phyloP scores from a whole-genome alignment of 2,329 filamentous ascomycete genomes.

The Alternaria metachromatica region DNA sequence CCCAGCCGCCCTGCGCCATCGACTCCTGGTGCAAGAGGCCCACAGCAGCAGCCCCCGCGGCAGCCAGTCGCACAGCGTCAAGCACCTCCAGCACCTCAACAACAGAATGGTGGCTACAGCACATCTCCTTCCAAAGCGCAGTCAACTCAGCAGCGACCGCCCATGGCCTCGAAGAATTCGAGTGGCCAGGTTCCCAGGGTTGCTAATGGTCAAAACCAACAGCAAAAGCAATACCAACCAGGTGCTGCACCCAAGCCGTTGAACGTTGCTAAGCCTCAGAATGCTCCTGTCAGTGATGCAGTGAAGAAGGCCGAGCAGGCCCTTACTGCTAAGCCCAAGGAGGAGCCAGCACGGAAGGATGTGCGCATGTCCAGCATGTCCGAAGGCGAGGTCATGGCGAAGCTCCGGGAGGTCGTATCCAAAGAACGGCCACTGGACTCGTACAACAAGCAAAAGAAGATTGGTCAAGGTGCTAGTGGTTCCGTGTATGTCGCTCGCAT shows the following conservation, averaged over 20 bases:
- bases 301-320: conserved; percentile 91
- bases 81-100: conserved; percentile 73
- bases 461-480: conserved; percentile 95
- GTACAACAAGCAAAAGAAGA: conserved; percentile 99
- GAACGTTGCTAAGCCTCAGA: conserved; percentile 57
- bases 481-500: conserved; percentile 98
- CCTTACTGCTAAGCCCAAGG: conserved; percentile 71
- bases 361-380: conserved; percentile 99
- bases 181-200: conserved; percentile 51
- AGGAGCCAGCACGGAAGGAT: conserved; percentile 83
- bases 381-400: conserved; percentile 95
- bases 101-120: conserved; percentile 44
- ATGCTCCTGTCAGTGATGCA: conserved; percentile 65
- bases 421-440: conserved; percentile 94
- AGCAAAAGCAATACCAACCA: conserved; percentile 48
- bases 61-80: conserved; percentile 75
- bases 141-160: conserved; percentile 36
- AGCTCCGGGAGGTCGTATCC: conserved; percentile 90
- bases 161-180: conserved; percentile 35
- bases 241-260: conserved; percentile 63
- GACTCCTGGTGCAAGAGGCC: conserved; percentile 65
- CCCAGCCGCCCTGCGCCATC: conserved; percentile 84
- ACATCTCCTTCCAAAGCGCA: conserved; percentile 39
- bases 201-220: conserved; percentile 52
- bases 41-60: conserved; percentile 59